A percentile compares a stretch with the other conserved stretches of the same genome.
Evolutionary conservation across 805 yeast genomes (phyloP).

Genomic region (Saturnispora galanensis): DNA sequence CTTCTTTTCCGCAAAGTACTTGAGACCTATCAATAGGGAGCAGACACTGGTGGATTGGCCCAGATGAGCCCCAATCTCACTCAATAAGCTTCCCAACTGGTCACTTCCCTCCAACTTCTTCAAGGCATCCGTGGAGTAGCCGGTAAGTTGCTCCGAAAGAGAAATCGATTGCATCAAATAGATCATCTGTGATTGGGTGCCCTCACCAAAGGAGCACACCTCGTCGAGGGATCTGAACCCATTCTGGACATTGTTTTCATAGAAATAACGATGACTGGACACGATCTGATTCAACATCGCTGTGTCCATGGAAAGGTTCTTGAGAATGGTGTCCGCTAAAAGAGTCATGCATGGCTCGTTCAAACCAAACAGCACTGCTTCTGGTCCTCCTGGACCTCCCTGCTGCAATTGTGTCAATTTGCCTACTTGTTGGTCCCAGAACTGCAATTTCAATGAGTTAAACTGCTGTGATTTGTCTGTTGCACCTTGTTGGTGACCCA

Average conservation of each 20-base stretch:
- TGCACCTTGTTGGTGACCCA: constrained; percentile 25
- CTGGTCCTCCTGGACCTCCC: constrained; percentile 11
- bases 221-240: constrained; percentile 36
- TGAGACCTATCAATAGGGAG: constrained; percentile 48
- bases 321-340: constrained; percentile 40
- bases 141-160: constrained; percentile 48
- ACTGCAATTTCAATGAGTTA: constrained; percentile 52
- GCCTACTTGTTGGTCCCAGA: constrained; percentile 60
- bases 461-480: constrained; percentile 24
- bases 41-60: constrained; percentile 77
- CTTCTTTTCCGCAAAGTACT: constrained; percentile 43
- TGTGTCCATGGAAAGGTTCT: constrained; percentile 42
- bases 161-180: constrained; percentile 54
- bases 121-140: constrained; percentile 34
- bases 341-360: constrained; percentile 57
- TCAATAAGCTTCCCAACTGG: constrained; percentile 25
- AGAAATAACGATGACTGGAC: constrained; percentile 46
- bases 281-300: constrained; percentile 49
- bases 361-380: constrained; percentile 25
- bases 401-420: constrained; percentile 30
- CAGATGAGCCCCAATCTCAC: constrained; percentile 65
- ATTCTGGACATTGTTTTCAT: constrained; percentile 37
- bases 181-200: constrained; percentile 62
- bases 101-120: constrained; percentile 36
- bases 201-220: constrained; percentile 72